Evolutionary conservation across 148 eudicot genomes (phyloP).

Genomic region (Vaccinium vitisidaea): DNA sequence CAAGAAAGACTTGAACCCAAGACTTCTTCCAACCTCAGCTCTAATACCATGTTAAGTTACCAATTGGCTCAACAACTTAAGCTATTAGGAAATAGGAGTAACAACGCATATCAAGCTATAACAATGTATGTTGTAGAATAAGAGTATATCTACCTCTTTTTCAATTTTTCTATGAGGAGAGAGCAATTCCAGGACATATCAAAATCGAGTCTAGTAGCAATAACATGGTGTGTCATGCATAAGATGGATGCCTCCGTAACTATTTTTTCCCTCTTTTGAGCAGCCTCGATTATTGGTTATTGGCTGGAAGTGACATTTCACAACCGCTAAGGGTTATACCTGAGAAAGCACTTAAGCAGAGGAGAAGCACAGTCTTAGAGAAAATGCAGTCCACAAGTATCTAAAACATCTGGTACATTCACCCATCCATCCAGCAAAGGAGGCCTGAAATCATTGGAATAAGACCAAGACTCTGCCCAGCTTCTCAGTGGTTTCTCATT

Average conservation of each 20-base stretch:
- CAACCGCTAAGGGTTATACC: neutral
- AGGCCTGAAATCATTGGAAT: slow-evolving; percentile 5
- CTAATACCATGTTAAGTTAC: too few relatives aligned
- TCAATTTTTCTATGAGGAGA: neutral
- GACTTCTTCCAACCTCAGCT: too few relatives aligned
- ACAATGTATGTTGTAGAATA: neutral
- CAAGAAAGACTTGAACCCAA: too few relatives aligned
- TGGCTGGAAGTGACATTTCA: slow-evolving; percentile 8
- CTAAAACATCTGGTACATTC: neutral
- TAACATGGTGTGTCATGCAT: too few relatives aligned
- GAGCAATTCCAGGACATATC: too few relatives aligned
- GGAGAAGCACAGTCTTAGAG: neutral
- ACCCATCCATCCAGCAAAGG: neutral
- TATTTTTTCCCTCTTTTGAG: neutral
- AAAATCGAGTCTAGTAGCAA: neutral
- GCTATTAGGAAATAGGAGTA: too few relatives aligned
- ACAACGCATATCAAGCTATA: too few relatives aligned
- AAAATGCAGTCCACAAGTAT: neutral
- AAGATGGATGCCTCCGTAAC: neutral
- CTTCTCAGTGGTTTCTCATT: slow-evolving; percentile 5
- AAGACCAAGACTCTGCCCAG: slow-evolving; percentile 8
- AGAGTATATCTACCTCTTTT: neutral
- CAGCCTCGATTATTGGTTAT: neutral
- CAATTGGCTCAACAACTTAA: too few relatives aligned
- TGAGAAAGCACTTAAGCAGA: neutral